phyloP scores from a whole-genome alignment of 495 filamentous ascomycete genomes.

The Daldinia childiae region DNA sequence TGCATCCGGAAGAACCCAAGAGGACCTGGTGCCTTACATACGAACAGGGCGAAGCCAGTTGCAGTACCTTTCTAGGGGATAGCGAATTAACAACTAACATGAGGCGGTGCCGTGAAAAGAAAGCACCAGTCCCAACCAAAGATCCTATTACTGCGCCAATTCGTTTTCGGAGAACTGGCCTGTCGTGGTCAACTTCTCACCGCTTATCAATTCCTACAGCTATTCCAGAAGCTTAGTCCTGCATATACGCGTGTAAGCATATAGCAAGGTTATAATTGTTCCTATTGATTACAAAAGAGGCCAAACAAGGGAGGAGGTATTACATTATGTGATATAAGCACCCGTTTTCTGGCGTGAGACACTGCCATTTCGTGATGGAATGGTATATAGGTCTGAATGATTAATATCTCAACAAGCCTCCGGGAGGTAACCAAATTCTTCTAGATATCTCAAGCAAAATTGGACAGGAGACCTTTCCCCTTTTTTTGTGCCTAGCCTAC shows the following conservation, averaged over 20 bases:
- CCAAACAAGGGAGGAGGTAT: not conserved
- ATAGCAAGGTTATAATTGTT: not conserved
- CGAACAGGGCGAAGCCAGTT: not conserved
- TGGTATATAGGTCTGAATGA: not conserved
- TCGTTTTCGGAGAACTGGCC: not conserved
- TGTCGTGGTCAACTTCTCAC: not conserved
- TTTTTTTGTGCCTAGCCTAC: not conserved
- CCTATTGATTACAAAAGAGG: not conserved
- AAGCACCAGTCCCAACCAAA: not conserved
- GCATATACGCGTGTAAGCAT: not conserved
- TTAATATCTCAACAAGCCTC: not conserved
- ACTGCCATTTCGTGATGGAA: not conserved
- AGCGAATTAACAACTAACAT: not conserved
- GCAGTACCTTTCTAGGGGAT: not conserved
- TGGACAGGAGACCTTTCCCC: not conserved
- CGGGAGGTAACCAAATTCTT: too few species aligned
- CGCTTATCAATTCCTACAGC: not conserved
- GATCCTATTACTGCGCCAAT: conserved; percentile 2
- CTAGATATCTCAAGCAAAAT: too few species aligned
- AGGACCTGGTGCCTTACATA: not conserved
- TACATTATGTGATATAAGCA: not conserved
- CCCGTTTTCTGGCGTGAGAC: not conserved
- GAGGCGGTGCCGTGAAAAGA: not conserved
- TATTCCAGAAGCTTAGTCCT: conserved; percentile 1
- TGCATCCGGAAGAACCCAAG: not conserved